phyloP scores from a whole-genome alignment of 176 grass and related monocot species.

The Microstegium vimineum region DNA sequence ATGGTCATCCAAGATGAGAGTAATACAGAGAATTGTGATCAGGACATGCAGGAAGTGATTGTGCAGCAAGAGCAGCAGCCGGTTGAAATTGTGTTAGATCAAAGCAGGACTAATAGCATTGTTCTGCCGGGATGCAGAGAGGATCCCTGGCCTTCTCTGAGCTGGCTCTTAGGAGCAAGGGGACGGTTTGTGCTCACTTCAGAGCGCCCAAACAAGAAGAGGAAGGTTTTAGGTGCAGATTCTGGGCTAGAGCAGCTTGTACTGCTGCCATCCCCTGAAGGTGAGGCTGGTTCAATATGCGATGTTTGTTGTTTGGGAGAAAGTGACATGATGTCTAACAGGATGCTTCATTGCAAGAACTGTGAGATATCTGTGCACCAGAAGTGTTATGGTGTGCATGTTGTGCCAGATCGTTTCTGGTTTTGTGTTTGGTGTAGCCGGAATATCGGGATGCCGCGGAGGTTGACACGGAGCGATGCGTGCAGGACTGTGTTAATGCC shows the following conservation, averaged over 20 bases:
- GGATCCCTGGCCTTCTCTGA: not conserved
- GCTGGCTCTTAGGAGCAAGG: slow-evolving; percentile 53
- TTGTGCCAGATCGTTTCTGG: slow-evolving; percentile 50
- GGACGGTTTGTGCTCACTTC: slow-evolving; percentile 76
- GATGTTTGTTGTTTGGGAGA: slow-evolving; percentile 73
- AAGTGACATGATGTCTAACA: slow-evolving; percentile 42
- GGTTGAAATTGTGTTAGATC: slow-evolving; percentile 29
- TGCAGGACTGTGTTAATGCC: slow-evolving; percentile 27
- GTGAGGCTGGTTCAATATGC: slow-evolving; percentile 42
- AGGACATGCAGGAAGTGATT: slow-evolving; percentile 43
- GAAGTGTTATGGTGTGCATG: slow-evolving; percentile 96
- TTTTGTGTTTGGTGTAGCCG: slow-evolving; percentile 61
- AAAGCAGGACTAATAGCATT: not conserved
- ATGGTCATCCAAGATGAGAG: not conserved
- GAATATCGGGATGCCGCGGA: slow-evolving; percentile 29
- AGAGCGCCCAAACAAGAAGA: slow-evolving; percentile 90
- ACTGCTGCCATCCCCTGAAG: slow-evolving; percentile 39
- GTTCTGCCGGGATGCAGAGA: not conserved
- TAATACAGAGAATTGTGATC: slow-evolving; percentile 20
- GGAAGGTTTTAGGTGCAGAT: slow-evolving; percentile 81
- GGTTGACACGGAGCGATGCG: slow-evolving; percentile 39
- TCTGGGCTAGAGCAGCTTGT: slow-evolving; percentile 75
- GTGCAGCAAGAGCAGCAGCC: slow-evolving; percentile 33
- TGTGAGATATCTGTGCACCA: slow-evolving; percentile 82
- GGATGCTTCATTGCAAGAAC: slow-evolving; percentile 59